Conservation (phyloP, 1,284 basidiomycete species). For the Ganoderma meredithae region DNA sequence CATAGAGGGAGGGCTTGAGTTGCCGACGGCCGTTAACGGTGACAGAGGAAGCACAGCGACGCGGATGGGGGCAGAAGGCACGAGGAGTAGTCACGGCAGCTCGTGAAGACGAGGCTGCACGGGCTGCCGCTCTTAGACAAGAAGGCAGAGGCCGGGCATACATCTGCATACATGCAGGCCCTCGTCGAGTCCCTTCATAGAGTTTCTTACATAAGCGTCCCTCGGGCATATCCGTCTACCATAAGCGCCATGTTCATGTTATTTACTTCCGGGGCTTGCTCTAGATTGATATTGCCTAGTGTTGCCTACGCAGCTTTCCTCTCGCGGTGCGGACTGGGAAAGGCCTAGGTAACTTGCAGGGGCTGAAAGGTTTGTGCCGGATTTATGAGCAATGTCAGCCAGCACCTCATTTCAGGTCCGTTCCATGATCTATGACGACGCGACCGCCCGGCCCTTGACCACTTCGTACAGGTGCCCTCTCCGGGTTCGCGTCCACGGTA, state of each 20-base stretch:
- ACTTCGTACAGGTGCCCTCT: slow-evolving; percentile 64
- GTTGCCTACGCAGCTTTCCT: not conserved
- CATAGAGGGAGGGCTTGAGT: slow-evolving; percentile 40
- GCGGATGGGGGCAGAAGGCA: not conserved
- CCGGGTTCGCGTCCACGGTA: slow-evolving; percentile 77
- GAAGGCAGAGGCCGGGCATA: slow-evolving; percentile 28
- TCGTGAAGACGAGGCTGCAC: slow-evolving; percentile 23
- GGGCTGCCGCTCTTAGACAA: slow-evolving; percentile 27
- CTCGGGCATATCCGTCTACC: not conserved
- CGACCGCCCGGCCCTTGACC: slow-evolving; percentile 2
- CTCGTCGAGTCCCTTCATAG: slow-evolving; percentile 6
- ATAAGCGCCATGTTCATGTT: not conserved
- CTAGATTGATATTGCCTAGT: not conserved
- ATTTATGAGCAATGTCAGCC: slow-evolving; percentile 72
- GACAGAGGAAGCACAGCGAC: slow-evolving; percentile 27
- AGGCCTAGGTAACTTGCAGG: not conserved
- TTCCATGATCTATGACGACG: slow-evolving; percentile 8
- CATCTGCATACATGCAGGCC: slow-evolving; percentile 29
- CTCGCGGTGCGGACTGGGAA: slow-evolving; percentile 7
- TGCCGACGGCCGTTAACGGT: slow-evolving; percentile 28
- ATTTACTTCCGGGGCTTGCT: too few species aligned
- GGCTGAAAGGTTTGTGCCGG: slow-evolving; percentile 16
- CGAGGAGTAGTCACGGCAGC: slow-evolving; percentile 1
- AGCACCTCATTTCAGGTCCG: slow-evolving; percentile 77
- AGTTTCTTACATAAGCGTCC: slow-evolving; percentile 18